phyloP scores from a whole-genome alignment of 2,329 filamentous ascomycete species.

The Hawksworthiomyces lignivorus region DNA sequence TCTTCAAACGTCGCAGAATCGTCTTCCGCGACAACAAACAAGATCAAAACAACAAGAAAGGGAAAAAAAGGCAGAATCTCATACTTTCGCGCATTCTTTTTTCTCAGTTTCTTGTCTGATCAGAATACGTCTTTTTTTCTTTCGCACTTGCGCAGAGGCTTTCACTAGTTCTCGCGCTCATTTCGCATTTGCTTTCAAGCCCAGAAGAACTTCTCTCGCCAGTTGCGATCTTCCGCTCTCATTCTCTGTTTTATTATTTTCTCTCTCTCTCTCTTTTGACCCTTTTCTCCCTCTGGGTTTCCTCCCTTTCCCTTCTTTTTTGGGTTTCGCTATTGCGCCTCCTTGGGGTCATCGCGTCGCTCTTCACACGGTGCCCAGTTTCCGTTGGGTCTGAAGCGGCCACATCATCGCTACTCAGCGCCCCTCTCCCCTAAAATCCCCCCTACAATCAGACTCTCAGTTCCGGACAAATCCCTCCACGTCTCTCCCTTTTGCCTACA shows the following conservation, averaged over 20 bases:
- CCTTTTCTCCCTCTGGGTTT: neutral
- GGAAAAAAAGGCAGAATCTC: neutral
- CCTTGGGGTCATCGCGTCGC: neutral
- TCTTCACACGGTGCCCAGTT: slow-evolving; percentile 11
- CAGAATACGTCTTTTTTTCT: slow-evolving; percentile 13
- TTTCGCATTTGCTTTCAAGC: neutral
- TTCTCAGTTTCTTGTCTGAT: too few species aligned
- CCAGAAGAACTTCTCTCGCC: neutral
- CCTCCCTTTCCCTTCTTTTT: slow-evolving; percentile 9
- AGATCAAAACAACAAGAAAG: slow-evolving; percentile 8
- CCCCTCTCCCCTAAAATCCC: neutral
- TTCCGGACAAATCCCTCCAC: slow-evolving; percentile 1
- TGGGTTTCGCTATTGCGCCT: slow-evolving; percentile 5
- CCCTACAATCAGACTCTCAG: neutral
- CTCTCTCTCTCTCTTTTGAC: neutral
- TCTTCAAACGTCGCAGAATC: slow-evolving; percentile 11
- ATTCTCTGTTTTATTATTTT: slow-evolving; percentile 1
- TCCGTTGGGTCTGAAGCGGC: slow-evolving; percentile 20
- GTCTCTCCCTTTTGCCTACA: slow-evolving; percentile 8
- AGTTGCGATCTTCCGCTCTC: slow-evolving; percentile 5
- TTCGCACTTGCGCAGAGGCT: slow-evolving; percentile 24
- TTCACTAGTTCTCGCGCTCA: slow-evolving; percentile 41
- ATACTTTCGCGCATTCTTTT: slow-evolving; percentile 9
- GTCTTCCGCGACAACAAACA: slow-evolving; percentile 7
- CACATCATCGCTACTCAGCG: slow-evolving; percentile 21